These are phyloP conservation scores for Cruciata laevipes DNA, from an alignment of 257 asterid species.

Conservation along the genomic window DNA sequence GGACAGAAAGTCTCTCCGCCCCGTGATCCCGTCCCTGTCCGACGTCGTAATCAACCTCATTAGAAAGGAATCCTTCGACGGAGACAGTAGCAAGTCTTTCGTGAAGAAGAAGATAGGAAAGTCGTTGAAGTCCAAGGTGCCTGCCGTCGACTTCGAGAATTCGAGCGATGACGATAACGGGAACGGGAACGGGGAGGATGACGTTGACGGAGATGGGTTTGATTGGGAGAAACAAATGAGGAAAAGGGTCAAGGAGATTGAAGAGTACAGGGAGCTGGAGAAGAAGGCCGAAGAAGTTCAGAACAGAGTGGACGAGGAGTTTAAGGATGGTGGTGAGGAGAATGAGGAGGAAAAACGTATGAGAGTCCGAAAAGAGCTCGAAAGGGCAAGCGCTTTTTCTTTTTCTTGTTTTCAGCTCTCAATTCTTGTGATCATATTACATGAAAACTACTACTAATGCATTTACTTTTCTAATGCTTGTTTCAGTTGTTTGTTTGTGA, in stretches of 20 bases:
- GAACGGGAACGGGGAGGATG: slow-evolving; percentile 22
- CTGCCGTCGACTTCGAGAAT: slow-evolving; percentile 65
- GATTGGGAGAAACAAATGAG: slow-evolving; percentile 88
- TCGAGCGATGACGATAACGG: slow-evolving; percentile 80
- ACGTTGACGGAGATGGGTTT: slow-evolving; percentile 38
- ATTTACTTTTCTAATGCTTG: not conserved
- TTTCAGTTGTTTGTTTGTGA: not conserved
- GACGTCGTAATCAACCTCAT: slow-evolving; percentile 46
- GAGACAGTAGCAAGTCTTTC: slow-evolving; percentile 30
- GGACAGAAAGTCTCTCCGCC: slow-evolving; percentile 24
- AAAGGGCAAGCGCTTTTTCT: slow-evolving; percentile 42
- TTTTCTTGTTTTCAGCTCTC: not conserved
- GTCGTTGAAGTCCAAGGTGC: slow-evolving; percentile 45
- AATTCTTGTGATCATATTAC: not conserved
- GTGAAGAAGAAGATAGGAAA: slow-evolving; percentile 24
- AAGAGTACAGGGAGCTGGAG: slow-evolving; percentile 83
- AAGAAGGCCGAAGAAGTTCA: slow-evolving; percentile 87
- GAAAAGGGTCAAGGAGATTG: slow-evolving; percentile 73
- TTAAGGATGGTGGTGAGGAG: slow-evolving; percentile 26
- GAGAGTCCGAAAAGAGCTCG: slow-evolving; percentile 79
- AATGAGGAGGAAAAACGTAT: slow-evolving; percentile 71
- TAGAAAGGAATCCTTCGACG: slow-evolving; percentile 41
- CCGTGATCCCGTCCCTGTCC: slow-evolving; percentile 12
- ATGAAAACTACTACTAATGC: not conserved
- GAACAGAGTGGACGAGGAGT: slow-evolving; percentile 53